Evolutionary conservation across 2,329 filamentous ascomycete species (phyloP).

Genomic region (Plenodomus tracheiphilus): DNA sequence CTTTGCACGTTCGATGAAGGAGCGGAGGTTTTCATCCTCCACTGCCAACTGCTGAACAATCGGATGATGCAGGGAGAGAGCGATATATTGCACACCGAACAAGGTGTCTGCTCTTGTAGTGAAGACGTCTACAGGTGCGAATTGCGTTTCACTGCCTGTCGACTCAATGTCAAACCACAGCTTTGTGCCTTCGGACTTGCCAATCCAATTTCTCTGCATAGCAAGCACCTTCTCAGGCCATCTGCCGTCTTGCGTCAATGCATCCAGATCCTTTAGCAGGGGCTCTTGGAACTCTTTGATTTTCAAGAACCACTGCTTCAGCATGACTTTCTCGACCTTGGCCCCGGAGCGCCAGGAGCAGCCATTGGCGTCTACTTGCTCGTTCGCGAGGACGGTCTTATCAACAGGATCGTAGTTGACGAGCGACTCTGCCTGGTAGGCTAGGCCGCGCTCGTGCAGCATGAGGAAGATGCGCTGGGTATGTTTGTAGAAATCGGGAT

Average conservation of each 20-base stretch:
- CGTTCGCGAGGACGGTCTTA: constrained; percentile 86
- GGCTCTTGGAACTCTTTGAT: constrained; percentile 78
- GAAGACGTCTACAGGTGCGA: constrained; percentile 68
- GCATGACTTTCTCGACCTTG: constrained; percentile 74
- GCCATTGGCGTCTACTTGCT: constrained; percentile 87
- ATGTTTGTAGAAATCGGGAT: constrained; percentile 84
- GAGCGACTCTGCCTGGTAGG: constrained; percentile 79
- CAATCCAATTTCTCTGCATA: constrained; percentile 89
- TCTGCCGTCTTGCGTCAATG: constrained; percentile 62
- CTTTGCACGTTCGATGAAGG: constrained; percentile 64
- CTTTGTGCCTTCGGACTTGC: constrained; percentile 72
- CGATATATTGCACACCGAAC: constrained; percentile 84
- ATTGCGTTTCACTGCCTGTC: constrained; percentile 39
- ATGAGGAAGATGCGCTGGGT: constrained; percentile 84
- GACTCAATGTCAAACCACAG: constrained; percentile 69
- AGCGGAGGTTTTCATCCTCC: constrained; percentile 63
- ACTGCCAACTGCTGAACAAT: constrained; percentile 66
- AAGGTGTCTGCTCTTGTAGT: constrained; percentile 85
- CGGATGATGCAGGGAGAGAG: constrained; percentile 73
- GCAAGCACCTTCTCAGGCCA: constrained; percentile 84
- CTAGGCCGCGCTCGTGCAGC: constrained; percentile 72
- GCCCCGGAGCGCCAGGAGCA: constrained; percentile 86
- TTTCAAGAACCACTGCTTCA: constrained; percentile 89
- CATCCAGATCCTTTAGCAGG: constrained; percentile 71
- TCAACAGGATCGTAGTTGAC: constrained; percentile 93